These are phyloP conservation scores for Talaromyces sp. DNA, from an alignment of 2,329 filamentous ascomycete species.

Conservation along the genomic window DNA sequence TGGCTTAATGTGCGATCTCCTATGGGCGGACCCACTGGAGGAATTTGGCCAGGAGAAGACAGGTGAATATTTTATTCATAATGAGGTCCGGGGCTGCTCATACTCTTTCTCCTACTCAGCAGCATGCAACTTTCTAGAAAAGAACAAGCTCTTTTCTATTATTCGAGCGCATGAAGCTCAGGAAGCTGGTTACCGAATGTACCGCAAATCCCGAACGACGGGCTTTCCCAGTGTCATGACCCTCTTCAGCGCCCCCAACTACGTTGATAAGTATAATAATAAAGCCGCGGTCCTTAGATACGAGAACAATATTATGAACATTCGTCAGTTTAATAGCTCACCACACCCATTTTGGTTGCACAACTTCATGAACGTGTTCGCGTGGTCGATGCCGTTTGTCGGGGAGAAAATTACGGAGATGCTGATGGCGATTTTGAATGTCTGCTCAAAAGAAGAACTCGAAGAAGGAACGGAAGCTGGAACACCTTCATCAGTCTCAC, in stretches of 20 bases:
- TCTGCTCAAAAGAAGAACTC: constrained; percentile 94
- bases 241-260: constrained; percentile 98
- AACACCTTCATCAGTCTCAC: constrained; percentile 60
- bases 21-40: constrained; percentile 96
- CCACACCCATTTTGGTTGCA: constrained; percentile 98
- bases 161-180: constrained; percentile 98
- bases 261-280: constrained; percentile 99
- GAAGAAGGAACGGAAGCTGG: constrained; percentile 64
- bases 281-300: constrained; percentile 98
- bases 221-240: constrained; percentile 99
- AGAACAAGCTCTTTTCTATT: constrained; percentile 95
- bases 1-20: constrained; percentile 97
- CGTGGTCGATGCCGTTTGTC: constrained; percentile 97
- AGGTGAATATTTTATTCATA: constrained; percentile 95
- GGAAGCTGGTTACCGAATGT: constrained; percentile 99
- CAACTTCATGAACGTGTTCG: constrained; percentile 99
- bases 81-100: constrained; percentile 95
- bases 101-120: constrained; percentile 99
- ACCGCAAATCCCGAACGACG: constrained; percentile 96
- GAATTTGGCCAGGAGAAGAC: constrained; percentile 99
- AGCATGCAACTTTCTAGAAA: constrained; percentile 94
- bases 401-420: constrained; percentile 99
- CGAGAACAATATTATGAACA: constrained; percentile 99
- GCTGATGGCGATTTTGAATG: constrained; percentile 97
- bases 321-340: constrained; percentile 98